Evolutionary conservation across 2,329 filamentous ascomycete genomes (phyloP), one percentile per base, ranked within the genome.

Genomic region (Parastagonospora avenae): DNA sequence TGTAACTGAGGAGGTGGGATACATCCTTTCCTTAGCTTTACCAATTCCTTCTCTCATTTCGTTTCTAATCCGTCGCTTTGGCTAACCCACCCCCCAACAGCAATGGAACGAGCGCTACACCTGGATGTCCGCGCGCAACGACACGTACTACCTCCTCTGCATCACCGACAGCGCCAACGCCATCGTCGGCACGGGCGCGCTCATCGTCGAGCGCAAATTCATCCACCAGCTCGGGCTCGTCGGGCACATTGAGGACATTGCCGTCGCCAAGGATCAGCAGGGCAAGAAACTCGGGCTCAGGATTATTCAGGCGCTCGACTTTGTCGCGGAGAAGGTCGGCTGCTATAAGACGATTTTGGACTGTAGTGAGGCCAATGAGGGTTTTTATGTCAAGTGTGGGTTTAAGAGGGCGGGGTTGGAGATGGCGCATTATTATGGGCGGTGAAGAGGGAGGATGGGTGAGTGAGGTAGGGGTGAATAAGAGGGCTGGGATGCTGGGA

Each of bases 291-390:
- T 97, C 37, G 94, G 94, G 4, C 79, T 97, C 69, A 85, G 91
- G 62, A 88, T 97, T 62, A 97, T 97, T 67, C 91, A 97, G 78
- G 92, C 93, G 7, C 82, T 99, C 70, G 92, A 97, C 76, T 89
- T 83, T 71, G 87, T 97, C 53, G 92, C 92, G 48, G 86, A 91
- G 72, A 85, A 91, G 72, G 87, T 94, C 50, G 94, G 93, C 48
- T 97, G 93, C 77, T 97, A 97, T 78, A 97, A 91, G 88, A 92
- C 87, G 60, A 97, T 99, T 63, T 84, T 97, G 59, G 93, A 97
- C 76, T 99, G 94, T 80, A 95, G 90, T 61, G 93, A 97, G 76
- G 85, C 89, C 64, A 99, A 97, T 74, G 92, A 96, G 76, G 93
- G 92, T 16, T 97, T 99, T 80, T 99, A 99, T 75, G 83, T 96